A percentile compares a stretch with the other conserved stretches of the same genome.
Evolutionary conservation across 352 stramenopile species (phyloP).

Genomic region (Phytophthora idaei): DNA sequence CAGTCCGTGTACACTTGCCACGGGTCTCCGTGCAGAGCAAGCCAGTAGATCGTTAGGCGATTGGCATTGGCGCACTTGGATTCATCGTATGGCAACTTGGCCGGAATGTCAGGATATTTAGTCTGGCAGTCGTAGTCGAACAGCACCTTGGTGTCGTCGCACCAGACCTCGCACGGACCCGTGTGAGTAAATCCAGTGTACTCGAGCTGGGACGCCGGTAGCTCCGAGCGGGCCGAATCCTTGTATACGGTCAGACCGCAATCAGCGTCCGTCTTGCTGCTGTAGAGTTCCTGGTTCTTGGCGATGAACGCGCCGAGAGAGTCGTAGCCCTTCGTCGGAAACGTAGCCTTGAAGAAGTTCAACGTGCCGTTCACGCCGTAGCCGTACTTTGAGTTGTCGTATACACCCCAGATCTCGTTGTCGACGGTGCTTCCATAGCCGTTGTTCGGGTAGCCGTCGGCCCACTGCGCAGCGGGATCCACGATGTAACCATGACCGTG

Average conservation of each 20-base stretch:
- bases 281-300: conserved; percentile 54
- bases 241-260: conserved; percentile 53
- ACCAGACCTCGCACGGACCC: conserved; percentile 67
- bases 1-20: conserved; percentile 73
- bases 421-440: conserved; percentile 58
- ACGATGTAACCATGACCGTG: conserved; percentile 50
- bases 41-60: conserved; percentile 62
- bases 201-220: conserved; percentile 45
- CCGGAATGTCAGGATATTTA: conserved; percentile 42
- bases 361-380: conserved; percentile 44
- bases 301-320: conserved; percentile 51
- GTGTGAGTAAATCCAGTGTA: conserved; percentile 64
- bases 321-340: conserved; percentile 41
- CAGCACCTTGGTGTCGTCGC: conserved; percentile 57
- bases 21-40: conserved; percentile 50
- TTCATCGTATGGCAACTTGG: conserved; percentile 49
- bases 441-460: conserved; percentile 48
- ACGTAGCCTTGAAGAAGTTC: conserved; percentile 45
- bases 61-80: conserved; percentile 50
- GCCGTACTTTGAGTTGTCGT: conserved; percentile 50
- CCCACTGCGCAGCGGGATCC: conserved; percentile 47
- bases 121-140: conserved; percentile 55
- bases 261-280: conserved; percentile 35
- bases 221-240: conserved; percentile 35
- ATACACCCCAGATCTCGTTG: conserved; percentile 37